These are phyloP conservation scores for Brettanomyces anomalus DNA, from an alignment of 805 yeast species.

Conservation along the genomic window DNA sequence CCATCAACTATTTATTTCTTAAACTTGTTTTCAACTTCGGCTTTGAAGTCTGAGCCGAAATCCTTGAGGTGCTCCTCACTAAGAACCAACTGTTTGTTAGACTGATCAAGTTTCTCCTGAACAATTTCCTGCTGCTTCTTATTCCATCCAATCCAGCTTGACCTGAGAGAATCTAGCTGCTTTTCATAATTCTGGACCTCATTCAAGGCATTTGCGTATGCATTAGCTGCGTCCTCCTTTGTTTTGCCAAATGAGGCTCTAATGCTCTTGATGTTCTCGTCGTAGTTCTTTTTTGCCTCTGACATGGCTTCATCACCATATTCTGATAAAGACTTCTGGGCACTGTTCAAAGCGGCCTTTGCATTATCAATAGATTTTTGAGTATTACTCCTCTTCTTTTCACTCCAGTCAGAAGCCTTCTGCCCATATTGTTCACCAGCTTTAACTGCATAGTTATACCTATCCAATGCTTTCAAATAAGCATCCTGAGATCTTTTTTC, in stretches of 20 bases:
- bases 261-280: conserved; percentile 2
- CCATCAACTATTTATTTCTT: no score
- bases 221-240: conserved; percentile 1
- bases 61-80: conserved; percentile 21
- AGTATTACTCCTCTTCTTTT: conserved; percentile 26
- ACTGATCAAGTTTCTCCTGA: conserved; percentile 14
- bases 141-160: conserved; percentile 1
- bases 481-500: background rate
- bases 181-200: conserved; percentile 7
- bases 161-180: conserved; percentile 2
- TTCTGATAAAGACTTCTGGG: conserved; percentile 21
- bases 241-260: conserved; percentile 1
- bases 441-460: background rate
- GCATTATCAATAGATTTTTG: conserved; percentile 24
- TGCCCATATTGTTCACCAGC: conserved; percentile 18
- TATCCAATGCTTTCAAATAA: background rate
- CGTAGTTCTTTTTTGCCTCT: conserved; percentile 20
- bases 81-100: conserved; percentile 13
- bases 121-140: conserved; percentile 13
- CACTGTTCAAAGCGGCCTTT: conserved; percentile 22
- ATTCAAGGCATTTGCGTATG: conserved; percentile 15
- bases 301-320: conserved; percentile 18
- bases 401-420: conserved; percentile 28
- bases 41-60: background rate
- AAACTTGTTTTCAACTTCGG: no score